Percentiles rank a stretch among this genome's conserved stretches.
Evolutionary conservation across 2,329 filamentous ascomycete genomes (phyloP).

Genomic region (Hypoxylon sp.): DNA sequence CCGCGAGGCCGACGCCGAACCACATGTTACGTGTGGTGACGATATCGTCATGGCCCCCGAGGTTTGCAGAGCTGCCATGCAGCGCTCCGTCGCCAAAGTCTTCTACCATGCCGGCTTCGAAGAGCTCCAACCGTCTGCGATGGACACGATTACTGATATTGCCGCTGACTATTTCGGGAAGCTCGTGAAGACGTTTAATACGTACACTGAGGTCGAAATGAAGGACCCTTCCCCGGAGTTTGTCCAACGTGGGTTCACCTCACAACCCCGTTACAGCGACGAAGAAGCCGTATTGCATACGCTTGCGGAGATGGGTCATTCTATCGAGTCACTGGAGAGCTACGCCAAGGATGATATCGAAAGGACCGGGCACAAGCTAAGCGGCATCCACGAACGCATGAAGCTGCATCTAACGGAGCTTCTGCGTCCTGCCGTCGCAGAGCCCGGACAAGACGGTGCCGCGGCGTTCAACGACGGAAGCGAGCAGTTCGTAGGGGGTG

Average conservation of each 20-base stretch:
- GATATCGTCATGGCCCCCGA: constrained; percentile 87
- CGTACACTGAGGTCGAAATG: constrained; percentile 85
- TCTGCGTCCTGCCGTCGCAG: constrained; percentile 84
- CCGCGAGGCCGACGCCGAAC: constrained; percentile 81
- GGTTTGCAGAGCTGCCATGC: constrained; percentile 82
- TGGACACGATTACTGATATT: constrained; percentile 89
- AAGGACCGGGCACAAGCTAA: constrained; percentile 78
- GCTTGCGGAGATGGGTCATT: constrained; percentile 82
- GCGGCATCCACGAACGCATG: constrained; percentile 91
- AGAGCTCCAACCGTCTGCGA: constrained; percentile 92
- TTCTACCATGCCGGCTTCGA: constrained; percentile 98
- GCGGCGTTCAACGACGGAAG: constrained; percentile 95
- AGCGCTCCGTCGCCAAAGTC: constrained; percentile 90
- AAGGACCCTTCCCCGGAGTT: constrained; percentile 60
- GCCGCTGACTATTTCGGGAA: constrained; percentile 90
- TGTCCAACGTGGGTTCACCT: constrained; percentile 52
- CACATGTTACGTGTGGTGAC: constrained; percentile 89
- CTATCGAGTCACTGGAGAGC: constrained; percentile 79
- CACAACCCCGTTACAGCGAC: constrained; percentile 74
- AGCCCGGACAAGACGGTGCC: constrained; percentile 79
- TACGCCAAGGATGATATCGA: constrained; percentile 97
- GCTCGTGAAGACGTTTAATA: constrained; percentile 78
- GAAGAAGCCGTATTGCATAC: constrained; percentile 91
- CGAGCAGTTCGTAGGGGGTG: constrained; percentile 94
- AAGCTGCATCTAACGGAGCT: constrained; percentile 92